Percentiles rank a stretch among this genome's conserved stretches.
phyloP scores from a whole-genome alignment of 2,329 filamentous ascomycete species.

The Cladosporium sphaerospermum region DNA sequence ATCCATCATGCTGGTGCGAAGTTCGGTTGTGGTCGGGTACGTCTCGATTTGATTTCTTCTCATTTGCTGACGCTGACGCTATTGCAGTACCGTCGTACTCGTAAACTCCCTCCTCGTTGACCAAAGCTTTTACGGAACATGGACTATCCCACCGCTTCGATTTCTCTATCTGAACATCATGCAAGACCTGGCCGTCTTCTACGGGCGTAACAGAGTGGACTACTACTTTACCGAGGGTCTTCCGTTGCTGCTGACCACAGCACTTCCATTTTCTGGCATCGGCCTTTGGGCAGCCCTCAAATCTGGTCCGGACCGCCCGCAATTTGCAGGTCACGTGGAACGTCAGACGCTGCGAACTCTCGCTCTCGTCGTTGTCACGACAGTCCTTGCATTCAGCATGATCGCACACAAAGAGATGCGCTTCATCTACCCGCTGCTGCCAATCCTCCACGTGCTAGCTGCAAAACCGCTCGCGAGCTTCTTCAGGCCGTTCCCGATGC shows the following conservation, averaged over 20 bases:
- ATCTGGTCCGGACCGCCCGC: slow-evolving; percentile 16
- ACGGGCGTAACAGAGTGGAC: slow-evolving; percentile 82
- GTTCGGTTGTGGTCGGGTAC: slow-evolving; percentile 3
- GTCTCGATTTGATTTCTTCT: not conserved
- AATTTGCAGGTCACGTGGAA: slow-evolving; percentile 16
- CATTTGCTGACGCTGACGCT: not conserved
- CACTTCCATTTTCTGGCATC: slow-evolving; percentile 66
- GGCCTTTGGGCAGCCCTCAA: slow-evolving; percentile 53
- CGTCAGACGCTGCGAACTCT: slow-evolving; percentile 41
- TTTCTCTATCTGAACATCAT: slow-evolving; percentile 89
- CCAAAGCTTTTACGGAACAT: slow-evolving; percentile 71
- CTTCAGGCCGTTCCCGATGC: slow-evolving; percentile 44
- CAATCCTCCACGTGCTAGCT: slow-evolving; percentile 74
- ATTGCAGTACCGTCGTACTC: slow-evolving; percentile 43
- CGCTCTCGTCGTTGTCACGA: slow-evolving; percentile 51
- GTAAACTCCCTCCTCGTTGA: slow-evolving; percentile 62
- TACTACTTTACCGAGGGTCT: slow-evolving; percentile 91
- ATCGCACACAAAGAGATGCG: slow-evolving; percentile 96
- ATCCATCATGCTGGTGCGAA: not conserved
- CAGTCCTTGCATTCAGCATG: slow-evolving; percentile 60
- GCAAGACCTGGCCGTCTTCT: slow-evolving; percentile 84
- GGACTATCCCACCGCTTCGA: slow-evolving; percentile 81
- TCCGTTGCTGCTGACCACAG: slow-evolving; percentile 77
- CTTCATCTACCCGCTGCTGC: slow-evolving; percentile 89
- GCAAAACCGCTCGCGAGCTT: slow-evolving; percentile 61